Evolutionary conservation across 1,284 basidiomycete species (phyloP), one percentile per base, ranked within the genome.

Genomic region (Phenoliferia sp.): DNA sequence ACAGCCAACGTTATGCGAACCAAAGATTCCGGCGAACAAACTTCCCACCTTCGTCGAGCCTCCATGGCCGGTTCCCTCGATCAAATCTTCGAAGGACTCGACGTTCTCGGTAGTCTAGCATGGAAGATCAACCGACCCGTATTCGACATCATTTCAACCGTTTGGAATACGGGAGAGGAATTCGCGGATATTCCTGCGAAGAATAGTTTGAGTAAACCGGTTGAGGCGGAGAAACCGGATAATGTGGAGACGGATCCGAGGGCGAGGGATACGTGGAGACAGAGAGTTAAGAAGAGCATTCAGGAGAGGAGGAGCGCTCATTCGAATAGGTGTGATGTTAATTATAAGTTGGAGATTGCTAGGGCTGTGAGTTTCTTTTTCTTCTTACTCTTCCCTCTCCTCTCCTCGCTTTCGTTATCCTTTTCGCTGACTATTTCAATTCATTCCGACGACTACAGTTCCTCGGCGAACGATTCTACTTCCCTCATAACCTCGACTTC

Each of bases 401-500:
- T 26, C 28, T 57, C 32, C 0, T n/a, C 48, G 32, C 34, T 33
- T n/a, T n/a, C n/a, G n/a, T n/a, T n/a, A n/a, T n/a, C n/a, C n/a
- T n/a, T n/a, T 55, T 55, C 26, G n/a, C 26, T 31, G 28, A 56
- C 55, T 31, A 16, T 6, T 16, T 6, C 15, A 29, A 26, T 10
- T 17, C 44, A 77, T 69, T n/a, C 17, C 9, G 22, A 52, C 17
- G 66, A 79, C 50, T 76, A 78, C 73, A 90, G 88, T 94, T 92
- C 83, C 80, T 93, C 57, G 86, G 85, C 44, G 92, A 98, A 76
- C 87, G 83, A 0, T 89, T 99, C 79, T 99, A 94, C 80, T 85
- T 96, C 69, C 95, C 95, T 0, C 96, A 99, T 81, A 98, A 97
- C 80, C 84, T 99, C 77, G 96, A 99, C 80, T 99, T 99, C 85